Percentiles rank a stretch among this genome's conserved stretches.
Conservation (phyloP, 2,329 filamentous ascomycete genomes). For the Biscogniauxia marginata region DNA sequence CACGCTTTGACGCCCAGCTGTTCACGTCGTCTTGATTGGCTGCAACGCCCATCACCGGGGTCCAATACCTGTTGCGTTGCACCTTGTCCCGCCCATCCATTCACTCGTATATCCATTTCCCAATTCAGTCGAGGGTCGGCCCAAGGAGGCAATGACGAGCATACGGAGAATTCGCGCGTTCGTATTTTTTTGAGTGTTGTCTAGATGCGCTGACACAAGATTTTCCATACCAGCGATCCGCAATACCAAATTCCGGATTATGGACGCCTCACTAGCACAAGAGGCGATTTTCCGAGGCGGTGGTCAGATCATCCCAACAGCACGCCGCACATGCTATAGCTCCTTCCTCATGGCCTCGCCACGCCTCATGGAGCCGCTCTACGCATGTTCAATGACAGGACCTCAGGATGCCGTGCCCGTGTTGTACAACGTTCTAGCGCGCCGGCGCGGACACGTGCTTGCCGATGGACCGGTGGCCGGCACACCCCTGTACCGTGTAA, state of each 20-base stretch:
- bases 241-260: slow-evolving; percentile 96
- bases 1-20: background rate
- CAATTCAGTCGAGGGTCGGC: background rate
- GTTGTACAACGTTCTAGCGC: slow-evolving; percentile 87
- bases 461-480: slow-evolving; percentile 93
- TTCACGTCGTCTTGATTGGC: background rate
- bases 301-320: slow-evolving; percentile 95
- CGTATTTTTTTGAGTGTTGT: slow-evolving; percentile 2
- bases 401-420: slow-evolving; percentile 85
- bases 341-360: slow-evolving; percentile 97
- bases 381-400: slow-evolving; percentile 88
- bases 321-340: slow-evolving; percentile 88
- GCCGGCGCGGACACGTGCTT: slow-evolving; percentile 86
- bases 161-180: slow-evolving; percentile 8
- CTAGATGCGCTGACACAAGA: slow-evolving; percentile 17
- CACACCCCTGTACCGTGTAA: slow-evolving; percentile 89
- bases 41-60: background rate
- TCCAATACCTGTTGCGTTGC: background rate
- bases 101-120: background rate
- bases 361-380: slow-evolving; percentile 94
- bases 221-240: slow-evolving; percentile 67
- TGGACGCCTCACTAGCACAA: slow-evolving; percentile 79
- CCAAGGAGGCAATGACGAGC: slow-evolving; percentile 4
- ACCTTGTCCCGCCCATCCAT: background rate
- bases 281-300: slow-evolving; percentile 95